Base-by-base conservation (phyloP, 768 basidiomycete species). In the Cantharellus cinnabarinus region DNA sequence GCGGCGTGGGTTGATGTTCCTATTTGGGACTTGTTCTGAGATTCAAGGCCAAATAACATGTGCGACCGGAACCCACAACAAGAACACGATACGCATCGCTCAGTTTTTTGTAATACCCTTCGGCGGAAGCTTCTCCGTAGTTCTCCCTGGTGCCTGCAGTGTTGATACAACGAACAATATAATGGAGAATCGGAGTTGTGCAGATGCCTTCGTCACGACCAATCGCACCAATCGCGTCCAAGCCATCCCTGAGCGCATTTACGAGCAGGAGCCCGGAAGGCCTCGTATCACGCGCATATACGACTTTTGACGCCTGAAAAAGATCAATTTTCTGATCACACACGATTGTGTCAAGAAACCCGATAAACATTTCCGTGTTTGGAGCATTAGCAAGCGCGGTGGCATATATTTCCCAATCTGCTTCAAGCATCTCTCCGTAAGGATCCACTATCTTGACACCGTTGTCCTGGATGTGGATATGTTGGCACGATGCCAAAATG, bases 381-480 rank as follows among this genome's bases (percentile, higher is more conserved):
- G 77, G 63, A 38, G 88, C 87, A 68, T 98, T 98, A 59, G 94
- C 85, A 10, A 99, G 72, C 4, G 71, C 70, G 5, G 95, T 94
- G 3, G 93, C 91, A 68, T 93, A 79, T 1, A 67, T 67, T 69
- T 99, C 95, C 95, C 95, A 99, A 42, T 85, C 77, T 2, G 84
- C 74, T 67, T 95, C 87, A 5, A 99, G 77, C 95, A 99, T 99
- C 70, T 99, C 94, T 29, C 95, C 95, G 10, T 80, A 82, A 29
- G 95, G 89, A 72, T 99, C 95, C 42, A 99, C 90, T 42, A 99
- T 79, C 71, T 99, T 99, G 63, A 97, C 95, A 38, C 95, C 95
- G 68, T 99, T 99, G 69, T 99, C 95, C 90, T 95, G 66, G 4
- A 59, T 20, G 51, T 5, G 20, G n/a, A 50, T 5, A 39, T 34